Conservation (phyloP, 2,329 filamentous ascomycete genomes). For the Lasiodiplodia gonubiensis region DNA sequence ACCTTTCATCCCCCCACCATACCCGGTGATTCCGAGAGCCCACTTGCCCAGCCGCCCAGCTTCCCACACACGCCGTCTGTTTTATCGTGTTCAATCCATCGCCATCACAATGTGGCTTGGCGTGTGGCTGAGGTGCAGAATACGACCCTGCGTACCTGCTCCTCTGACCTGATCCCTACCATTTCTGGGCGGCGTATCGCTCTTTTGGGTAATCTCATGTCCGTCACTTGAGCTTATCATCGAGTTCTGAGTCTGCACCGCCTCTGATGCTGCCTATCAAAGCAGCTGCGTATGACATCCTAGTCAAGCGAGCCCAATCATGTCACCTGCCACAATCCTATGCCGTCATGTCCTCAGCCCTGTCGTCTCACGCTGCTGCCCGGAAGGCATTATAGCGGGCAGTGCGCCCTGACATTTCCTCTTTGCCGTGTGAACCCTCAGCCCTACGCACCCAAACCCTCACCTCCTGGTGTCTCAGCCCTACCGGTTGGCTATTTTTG, state of each 20-base stretch:
- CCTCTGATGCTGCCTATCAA: neutral
- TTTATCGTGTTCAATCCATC: constrained; percentile 4
- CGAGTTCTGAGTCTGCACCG: neutral
- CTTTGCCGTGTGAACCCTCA: constrained; percentile 14
- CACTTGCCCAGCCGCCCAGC: neutral
- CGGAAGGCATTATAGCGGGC: constrained; percentile 8
- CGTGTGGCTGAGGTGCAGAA: constrained; percentile 20
- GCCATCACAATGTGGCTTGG: neutral
- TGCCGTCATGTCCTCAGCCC: constrained; percentile 19
- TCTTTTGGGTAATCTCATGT: neutral
- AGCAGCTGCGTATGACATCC: neutral
- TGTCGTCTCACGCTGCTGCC: constrained; percentile 11
- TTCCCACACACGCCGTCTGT: neutral
- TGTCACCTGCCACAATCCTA: neutral
- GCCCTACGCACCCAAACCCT: constrained; percentile 15
- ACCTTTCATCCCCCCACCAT: neutral
- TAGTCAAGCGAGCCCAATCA: constrained; percentile 1
- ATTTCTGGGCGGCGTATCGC: neutral
- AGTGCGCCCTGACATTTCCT: constrained; percentile 7
- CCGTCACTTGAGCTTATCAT: neutral
- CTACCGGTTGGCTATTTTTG: constrained; percentile 16
- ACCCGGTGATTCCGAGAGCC: neutral
- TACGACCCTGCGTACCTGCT: constrained; percentile 13
- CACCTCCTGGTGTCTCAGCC: constrained; percentile 4
- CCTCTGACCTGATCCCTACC: neutral